Conservation (phyloP, 306 rosid genomes). For the Cicer judaicum region DNA sequence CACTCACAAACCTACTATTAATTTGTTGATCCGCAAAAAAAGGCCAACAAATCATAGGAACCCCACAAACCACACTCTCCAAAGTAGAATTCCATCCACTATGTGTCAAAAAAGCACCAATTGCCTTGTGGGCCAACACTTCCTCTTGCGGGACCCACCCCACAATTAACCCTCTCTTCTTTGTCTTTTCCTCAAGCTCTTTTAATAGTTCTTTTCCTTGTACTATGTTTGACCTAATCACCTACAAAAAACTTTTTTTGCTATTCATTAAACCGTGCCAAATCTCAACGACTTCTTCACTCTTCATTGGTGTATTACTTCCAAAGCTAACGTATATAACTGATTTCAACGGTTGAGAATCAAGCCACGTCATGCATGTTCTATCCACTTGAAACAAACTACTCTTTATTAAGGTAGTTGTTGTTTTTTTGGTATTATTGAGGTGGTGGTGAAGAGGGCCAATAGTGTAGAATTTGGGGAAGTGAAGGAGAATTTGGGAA, state of each 20-base stretch:
- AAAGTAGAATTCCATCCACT: conserved; percentile 54
- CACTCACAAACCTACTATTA: conserved; percentile 54
- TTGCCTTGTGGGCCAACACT: conserved; percentile 53
- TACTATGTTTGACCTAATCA: conserved; percentile 46
- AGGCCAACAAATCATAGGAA: conserved; percentile 55
- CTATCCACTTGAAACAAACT: conserved; percentile 44
- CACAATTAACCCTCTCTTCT: conserved; percentile 50
- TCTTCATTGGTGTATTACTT: conserved; percentile 23
- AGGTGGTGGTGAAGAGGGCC: conserved; percentile 63
- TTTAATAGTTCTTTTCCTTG: background rate
- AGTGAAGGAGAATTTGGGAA: conserved; percentile 29
- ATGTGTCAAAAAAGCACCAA: conserved; percentile 63
- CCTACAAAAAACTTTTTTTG: conserved; percentile 59
- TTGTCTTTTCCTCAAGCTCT: conserved; percentile 48
- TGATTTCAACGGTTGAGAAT: conserved; percentile 47
- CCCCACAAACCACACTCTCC: conserved; percentile 48
- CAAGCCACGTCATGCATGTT: conserved; percentile 62
- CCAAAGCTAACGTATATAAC: conserved; percentile 69
- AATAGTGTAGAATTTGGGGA: conserved; percentile 50
- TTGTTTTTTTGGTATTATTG: background rate
- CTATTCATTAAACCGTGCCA: conserved; percentile 70
- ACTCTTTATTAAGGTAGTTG: background rate
- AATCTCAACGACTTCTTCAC: conserved; percentile 47
- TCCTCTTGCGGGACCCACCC: conserved; percentile 70
- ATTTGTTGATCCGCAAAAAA: conserved; percentile 44